Conservation (phyloP, 371 early-diverging fungal genomes). For the Mucor racemosus region DNA sequence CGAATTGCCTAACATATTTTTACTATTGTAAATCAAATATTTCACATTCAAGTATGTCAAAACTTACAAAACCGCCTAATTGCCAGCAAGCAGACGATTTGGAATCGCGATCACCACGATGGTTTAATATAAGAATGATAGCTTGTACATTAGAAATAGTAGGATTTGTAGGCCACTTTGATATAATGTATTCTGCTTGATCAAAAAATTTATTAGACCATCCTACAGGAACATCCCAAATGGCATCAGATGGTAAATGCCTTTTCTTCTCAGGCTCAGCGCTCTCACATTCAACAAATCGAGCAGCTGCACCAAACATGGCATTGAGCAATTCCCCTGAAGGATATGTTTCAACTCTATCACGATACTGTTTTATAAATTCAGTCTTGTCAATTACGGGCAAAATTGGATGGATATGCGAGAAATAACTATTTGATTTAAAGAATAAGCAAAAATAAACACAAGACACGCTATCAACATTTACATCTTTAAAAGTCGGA, state of each 20-base stretch:
- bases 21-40: not conserved
- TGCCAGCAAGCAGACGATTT: slow-evolving; percentile 48
- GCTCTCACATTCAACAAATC: slow-evolving; percentile 44
- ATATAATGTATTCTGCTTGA: slow-evolving; percentile 36
- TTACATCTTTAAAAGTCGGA: slow-evolving; percentile 47
- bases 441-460: not conserved
- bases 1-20: slow-evolving; percentile 13
- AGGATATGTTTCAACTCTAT: slow-evolving; percentile 33
- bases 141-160: slow-evolving; percentile 46
- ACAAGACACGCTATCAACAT: too few species aligned
- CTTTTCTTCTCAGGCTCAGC: slow-evolving; percentile 19
- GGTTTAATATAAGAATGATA: slow-evolving; percentile 41
- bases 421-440: slow-evolving; percentile 32
- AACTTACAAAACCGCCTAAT: slow-evolving; percentile 39
- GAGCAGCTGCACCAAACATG: slow-evolving; percentile 55
- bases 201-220: slow-evolving; percentile 52
- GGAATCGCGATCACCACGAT: slow-evolving; percentile 38
- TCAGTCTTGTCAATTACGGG: slow-evolving; percentile 46
- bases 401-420: slow-evolving; percentile 47
- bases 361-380: slow-evolving; percentile 46
- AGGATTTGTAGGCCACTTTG: slow-evolving; percentile 21
- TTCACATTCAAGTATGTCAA: not conserved
- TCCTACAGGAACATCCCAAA: slow-evolving; percentile 47
- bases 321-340: slow-evolving; percentile 42
- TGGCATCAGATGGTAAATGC: slow-evolving; percentile 27